phyloP scores from a whole-genome alignment of 257 asterid genomes.

The Nicotiana noctiflora region DNA sequence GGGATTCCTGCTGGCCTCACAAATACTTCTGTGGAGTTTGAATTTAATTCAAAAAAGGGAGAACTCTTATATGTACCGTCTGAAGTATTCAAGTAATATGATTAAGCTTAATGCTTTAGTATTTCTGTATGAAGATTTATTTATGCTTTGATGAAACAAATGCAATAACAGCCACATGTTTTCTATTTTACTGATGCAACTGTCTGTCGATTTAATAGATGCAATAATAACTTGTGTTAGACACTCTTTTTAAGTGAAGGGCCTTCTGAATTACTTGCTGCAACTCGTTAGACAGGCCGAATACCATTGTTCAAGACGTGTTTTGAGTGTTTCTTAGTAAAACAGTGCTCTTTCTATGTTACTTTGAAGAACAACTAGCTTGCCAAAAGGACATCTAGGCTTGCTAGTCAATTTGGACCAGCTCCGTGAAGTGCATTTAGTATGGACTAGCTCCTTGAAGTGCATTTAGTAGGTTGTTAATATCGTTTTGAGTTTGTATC shows the following conservation, averaged over 20 bases:
- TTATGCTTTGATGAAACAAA: slow-evolving; percentile 10
- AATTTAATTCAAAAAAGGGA: slow-evolving; percentile 3
- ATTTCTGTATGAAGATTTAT: slow-evolving; percentile 17
- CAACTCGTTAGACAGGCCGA: neutral
- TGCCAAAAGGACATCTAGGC: neutral
- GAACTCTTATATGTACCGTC: slow-evolving; percentile 10
- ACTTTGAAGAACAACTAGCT: neutral
- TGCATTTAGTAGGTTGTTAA: too few species aligned
- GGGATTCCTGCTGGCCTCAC: neutral
- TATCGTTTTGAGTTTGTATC: too few species aligned
- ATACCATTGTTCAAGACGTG: neutral
- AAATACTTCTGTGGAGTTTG: slow-evolving; percentile 10
- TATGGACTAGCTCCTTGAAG: neutral
- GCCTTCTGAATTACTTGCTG: neutral
- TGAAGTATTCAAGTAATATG: slow-evolving; percentile 21
- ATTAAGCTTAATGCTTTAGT: slow-evolving; percentile 13
- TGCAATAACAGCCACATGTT: slow-evolving; percentile 22
- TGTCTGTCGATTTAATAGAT: neutral
- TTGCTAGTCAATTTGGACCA: neutral
- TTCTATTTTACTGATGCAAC: neutral
- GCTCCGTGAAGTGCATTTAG: neutral
- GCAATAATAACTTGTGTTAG: neutral
- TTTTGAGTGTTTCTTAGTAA: too few species aligned
- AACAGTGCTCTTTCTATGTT: too few species aligned
- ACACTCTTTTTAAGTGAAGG: too few species aligned